Evolutionary conservation across 768 basidiomycete species (phyloP).

Genomic region (Collybiopsis confluens): DNA sequence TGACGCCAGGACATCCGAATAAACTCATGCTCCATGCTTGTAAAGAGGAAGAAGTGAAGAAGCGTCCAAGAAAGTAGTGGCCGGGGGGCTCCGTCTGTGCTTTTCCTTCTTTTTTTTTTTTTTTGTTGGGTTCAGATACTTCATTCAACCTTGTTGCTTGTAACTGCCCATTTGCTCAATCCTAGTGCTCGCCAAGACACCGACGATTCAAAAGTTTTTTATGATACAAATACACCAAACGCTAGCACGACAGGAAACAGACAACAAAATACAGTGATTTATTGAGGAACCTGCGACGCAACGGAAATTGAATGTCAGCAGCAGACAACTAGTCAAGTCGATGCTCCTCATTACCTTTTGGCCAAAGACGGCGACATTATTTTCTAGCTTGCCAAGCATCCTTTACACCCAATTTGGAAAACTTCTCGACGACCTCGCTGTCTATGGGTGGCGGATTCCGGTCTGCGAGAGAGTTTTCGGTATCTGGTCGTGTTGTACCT

Average conservation of each 20-base stretch:
- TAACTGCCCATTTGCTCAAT: too few relatives aligned
- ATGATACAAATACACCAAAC: background rate
- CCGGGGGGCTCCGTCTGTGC: background rate
- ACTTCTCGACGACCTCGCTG: conserved; percentile 36
- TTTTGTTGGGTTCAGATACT: background rate
- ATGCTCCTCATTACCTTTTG: background rate
- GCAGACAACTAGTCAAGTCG: background rate
- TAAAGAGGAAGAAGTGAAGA: conserved; percentile 85
- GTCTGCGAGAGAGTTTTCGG: conserved; percentile 32
- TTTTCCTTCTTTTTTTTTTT: background rate
- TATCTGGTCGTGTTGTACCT: conserved; percentile 33
- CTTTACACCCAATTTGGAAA: conserved; percentile 41
- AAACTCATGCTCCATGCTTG: conserved; percentile 82
- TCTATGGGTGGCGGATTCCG: conserved; percentile 45
- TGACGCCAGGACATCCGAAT: conserved; percentile 66
- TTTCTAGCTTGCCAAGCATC: conserved; percentile 48
- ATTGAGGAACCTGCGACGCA: background rate
- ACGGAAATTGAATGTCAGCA: background rate
- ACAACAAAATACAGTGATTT: background rate
- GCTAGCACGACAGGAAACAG: background rate
- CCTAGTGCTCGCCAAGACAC: too few relatives aligned
- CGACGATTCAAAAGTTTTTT: background rate
- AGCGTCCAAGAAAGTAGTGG: conserved; percentile 42
- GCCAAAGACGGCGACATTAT: conserved; percentile 15
- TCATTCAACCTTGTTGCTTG: too few relatives aligned